Percentiles rank a stretch among this genome's conserved stretches.
Evolutionary conservation across 345 rosid species (phyloP).

Genomic region (Eucalyptus curtisii): DNA sequence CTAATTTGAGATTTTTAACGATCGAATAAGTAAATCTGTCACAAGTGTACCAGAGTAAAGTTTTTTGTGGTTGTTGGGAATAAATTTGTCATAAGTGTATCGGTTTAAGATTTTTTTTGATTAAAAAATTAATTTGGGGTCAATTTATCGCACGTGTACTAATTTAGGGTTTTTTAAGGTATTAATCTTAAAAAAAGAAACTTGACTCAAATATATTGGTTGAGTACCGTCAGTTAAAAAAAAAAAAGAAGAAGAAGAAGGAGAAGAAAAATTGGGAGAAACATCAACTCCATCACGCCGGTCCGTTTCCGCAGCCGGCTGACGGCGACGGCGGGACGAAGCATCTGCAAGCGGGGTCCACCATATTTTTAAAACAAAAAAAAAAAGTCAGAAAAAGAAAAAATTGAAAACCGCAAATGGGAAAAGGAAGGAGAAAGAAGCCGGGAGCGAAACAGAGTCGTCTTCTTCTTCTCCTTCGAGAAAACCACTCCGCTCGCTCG

Average conservation of each 20-base stretch:
- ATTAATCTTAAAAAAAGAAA: not conserved
- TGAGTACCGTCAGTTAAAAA: not conserved
- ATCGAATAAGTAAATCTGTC: rapidly evolving
- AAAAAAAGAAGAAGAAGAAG: not conserved
- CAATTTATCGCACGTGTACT: rapidly evolving
- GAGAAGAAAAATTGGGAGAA: not conserved
- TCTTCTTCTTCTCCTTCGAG: not conserved
- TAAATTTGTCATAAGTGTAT: rapidly evolving
- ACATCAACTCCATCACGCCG: not conserved
- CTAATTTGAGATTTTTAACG: rapidly evolving
- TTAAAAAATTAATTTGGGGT: rapidly evolving
- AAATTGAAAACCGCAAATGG: not conserved
- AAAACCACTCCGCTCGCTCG: not conserved
- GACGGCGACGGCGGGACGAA: not conserved
- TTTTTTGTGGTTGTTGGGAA: rapidly evolving
- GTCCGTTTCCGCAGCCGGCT: not conserved
- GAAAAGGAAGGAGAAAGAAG: not conserved
- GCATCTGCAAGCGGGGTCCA: not conserved
- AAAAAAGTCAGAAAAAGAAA: not conserved
- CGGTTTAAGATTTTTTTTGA: rapidly evolving
- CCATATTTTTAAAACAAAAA: not conserved
- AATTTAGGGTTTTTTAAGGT: rapidly evolving
- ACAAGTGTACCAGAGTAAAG: rapidly evolving
- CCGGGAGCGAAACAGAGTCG: not conserved
- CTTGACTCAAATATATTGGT: not conserved